Percentiles rank a stretch among this genome's conserved stretches.
Conservation (phyloP, 23 red algal genomes). For the Gracilaria gracilis region DNA sequence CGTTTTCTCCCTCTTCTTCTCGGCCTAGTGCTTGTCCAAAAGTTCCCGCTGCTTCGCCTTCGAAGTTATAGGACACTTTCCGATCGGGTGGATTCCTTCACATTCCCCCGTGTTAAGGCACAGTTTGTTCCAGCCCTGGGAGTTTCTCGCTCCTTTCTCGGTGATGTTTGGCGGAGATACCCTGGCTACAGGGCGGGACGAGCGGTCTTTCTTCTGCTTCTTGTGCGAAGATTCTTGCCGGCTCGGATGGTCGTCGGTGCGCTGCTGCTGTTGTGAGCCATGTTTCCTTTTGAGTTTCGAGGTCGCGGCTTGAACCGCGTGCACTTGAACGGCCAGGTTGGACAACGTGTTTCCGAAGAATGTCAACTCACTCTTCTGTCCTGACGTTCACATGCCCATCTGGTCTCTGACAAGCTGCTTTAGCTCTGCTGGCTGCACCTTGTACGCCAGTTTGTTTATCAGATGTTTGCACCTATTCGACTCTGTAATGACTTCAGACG, state of each 20-base stretch:
- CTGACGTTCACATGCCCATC: constrained; percentile 33
- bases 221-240: background rate
- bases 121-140: background rate
- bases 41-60: constrained; percentile 11
- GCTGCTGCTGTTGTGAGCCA: background rate
- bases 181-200: background rate
- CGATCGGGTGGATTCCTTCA: no score
- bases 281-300: constrained; percentile 7
- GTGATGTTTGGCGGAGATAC: no score
- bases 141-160: background rate
- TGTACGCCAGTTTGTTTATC: background rate
- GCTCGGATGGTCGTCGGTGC: no score
- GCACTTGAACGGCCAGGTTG: constrained; percentile 7
- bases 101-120: constrained; percentile 1
- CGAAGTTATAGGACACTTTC: constrained; percentile 3
- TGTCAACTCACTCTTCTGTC: constrained; percentile 1
- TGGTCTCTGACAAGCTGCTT: constrained; percentile 30
- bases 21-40: background rate
- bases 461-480: no score
- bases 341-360: background rate
- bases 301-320: constrained; percentile 14
- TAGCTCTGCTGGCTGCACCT: constrained; percentile 7
- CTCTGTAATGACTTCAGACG: no score
- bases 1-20: background rate
- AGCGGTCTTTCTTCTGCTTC: background rate